Base-by-base conservation (phyloP, 345 rosid genomes). In the Rubroshorea leprosula region DNA sequence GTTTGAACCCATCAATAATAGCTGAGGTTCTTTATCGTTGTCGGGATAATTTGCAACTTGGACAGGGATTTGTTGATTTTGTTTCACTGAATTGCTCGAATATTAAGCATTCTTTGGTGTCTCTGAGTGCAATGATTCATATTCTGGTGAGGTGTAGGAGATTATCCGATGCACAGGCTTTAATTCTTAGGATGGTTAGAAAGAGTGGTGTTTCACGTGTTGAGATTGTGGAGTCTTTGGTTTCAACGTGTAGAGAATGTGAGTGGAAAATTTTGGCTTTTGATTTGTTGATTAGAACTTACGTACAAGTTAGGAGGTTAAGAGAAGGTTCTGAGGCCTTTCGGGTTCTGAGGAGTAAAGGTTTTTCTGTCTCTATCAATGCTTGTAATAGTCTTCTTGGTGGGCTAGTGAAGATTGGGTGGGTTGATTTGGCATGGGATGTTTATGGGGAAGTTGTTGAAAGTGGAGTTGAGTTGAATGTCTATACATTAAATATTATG, bases 141-240 rank as follows among this genome's bases (percentile, higher is more conserved):
- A 54, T 79, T 65, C 38, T 83, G 13, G 83, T 81, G 46, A 74
- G 60, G 48, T 62, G 80, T 68, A 69, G 79, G 29, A 83, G 94
- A 69, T 45, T 78, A 35, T 83, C 94, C 0, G 88, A 90, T 50
- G 96, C 96, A 1, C 98, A 90, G 62, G 67, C 76, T 61, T 68
- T 79, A 78, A 55, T 87, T 56, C 91, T 91, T 64, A 74, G 83
- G 70, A 87, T 87, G 94, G 69, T 85, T 53, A 79, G 96, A 63
- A 83, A 80, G 47, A 91, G 91, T 51, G 83, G 91, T 13, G 91
- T 78, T 60, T 74, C 89, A 1, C 83, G 83, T 16, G 57, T 44
- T 43, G 87, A 78, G 70, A 54, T 80, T 55, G 80, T 87, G 25
- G 77, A 68, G 53, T 74, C 85, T 8, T 76, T 91, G 74, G 47